These are phyloP conservation scores for Leucosporidium creatinivorum DNA, from an alignment of 768 basidiomycete genomes.

Conservation along the genomic window DNA sequence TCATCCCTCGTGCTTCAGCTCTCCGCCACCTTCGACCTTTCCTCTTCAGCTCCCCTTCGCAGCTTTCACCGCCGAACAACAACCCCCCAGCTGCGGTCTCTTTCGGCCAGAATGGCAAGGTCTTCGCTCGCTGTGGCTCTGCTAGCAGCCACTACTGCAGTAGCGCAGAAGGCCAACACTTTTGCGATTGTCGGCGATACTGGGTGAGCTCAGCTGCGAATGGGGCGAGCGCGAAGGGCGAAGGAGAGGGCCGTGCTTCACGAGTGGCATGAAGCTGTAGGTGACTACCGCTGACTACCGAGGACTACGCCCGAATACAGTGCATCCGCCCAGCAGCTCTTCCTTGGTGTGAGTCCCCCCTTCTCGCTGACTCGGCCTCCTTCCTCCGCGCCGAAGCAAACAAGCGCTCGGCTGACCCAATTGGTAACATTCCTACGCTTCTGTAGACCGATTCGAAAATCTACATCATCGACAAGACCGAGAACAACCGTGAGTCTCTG, in stretches of 20 bases:
- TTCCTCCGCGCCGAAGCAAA: background rate
- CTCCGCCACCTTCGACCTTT: too few relatives aligned
- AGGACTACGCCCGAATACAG: background rate
- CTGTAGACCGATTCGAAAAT: background rate
- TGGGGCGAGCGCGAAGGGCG: too few relatives aligned
- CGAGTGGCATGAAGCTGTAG: too few relatives aligned
- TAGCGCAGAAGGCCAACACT: slow-evolving; percentile 20
- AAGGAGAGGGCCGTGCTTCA: slow-evolving; percentile 49
- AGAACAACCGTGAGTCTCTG: too few relatives aligned
- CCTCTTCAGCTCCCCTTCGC: too few relatives aligned
- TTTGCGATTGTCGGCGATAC: slow-evolving; percentile 59
- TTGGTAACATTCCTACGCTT: background rate
- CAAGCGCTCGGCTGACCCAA: background rate
- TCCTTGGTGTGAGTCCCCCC: slow-evolving; percentile 50
- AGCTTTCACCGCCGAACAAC: too few relatives aligned
- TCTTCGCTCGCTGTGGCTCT: too few relatives aligned
- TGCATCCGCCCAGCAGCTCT: slow-evolving; percentile 60
- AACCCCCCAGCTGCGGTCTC: slow-evolving; percentile 45
- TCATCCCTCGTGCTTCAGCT: slow-evolving; percentile 32
- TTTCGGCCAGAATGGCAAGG: too few relatives aligned
- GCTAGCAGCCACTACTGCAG: background rate
- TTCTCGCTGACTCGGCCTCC: background rate
- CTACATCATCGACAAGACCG: background rate
- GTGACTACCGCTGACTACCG: too few relatives aligned
- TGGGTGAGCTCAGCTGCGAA: too few relatives aligned